Evolutionary conservation across 176 grass and related monocot species (phyloP).

Genomic region (Phoenix roebelenii): DNA sequence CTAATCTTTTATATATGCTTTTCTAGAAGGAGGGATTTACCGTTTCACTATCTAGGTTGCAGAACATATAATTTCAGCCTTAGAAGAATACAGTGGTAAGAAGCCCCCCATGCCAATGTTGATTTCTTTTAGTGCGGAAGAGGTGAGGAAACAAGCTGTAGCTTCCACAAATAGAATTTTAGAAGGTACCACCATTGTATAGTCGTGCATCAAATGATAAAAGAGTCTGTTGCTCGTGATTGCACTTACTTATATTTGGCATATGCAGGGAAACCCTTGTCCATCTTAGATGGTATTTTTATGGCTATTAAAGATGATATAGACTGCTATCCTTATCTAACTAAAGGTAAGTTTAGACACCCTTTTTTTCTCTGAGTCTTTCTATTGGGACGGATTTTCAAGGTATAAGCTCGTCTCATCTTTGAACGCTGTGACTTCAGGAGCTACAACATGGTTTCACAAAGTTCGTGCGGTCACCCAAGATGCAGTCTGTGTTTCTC

Average conservation of each 20-base stretch:
- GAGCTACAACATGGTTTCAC: constrained; percentile 75
- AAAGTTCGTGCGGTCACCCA: constrained; percentile 44
- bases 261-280: constrained; percentile 54
- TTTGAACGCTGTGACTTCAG: constrained; percentile 21
- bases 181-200: constrained; percentile 30
- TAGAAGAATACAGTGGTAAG: constrained; percentile 60
- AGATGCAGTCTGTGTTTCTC: constrained; percentile 67
- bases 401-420: background rate
- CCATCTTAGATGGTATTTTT: constrained; percentile 76
- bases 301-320: constrained; percentile 93
- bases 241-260: too few relatives aligned
- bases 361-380: constrained; percentile 4
- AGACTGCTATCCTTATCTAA: constrained; percentile 86
- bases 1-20: background rate
- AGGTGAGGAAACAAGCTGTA: constrained; percentile 76
- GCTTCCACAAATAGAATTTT: constrained; percentile 71
- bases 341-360: constrained; percentile 40
- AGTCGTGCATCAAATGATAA: background rate
- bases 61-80: constrained; percentile 55
- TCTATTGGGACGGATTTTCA: background rate
- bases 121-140: constrained; percentile 49
- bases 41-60: constrained; percentile 42
- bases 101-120: constrained; percentile 70
- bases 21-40: background rate
- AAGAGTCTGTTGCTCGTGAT: background rate